These are phyloP conservation scores for Zopfia rhizophila DNA, from an alignment of 2,329 filamentous ascomycete species.

Conservation along the genomic window DNA sequence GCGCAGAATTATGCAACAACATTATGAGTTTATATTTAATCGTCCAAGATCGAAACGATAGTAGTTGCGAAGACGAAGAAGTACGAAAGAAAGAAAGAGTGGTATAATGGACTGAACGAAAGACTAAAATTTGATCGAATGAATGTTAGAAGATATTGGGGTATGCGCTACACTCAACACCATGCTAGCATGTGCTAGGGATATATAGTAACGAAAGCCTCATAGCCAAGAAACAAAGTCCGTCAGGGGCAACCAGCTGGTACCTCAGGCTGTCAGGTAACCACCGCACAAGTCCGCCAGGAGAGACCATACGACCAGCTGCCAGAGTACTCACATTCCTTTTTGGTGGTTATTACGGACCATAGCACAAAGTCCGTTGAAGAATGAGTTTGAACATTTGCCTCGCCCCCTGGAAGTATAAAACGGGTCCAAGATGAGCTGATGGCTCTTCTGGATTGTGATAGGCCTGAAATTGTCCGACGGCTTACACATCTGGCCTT, in stretches of 20 bases:
- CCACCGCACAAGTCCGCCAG: too few species aligned
- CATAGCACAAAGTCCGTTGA: too few species aligned
- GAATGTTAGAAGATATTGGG: background rate
- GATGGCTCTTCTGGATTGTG: background rate
- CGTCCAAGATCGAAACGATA: slow-evolving; percentile 1
- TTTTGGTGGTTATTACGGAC: too few species aligned
- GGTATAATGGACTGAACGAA: too few species aligned
- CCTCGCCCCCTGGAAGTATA: slow-evolving; percentile 5
- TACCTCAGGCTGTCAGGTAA: too few species aligned
- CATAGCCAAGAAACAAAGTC: slow-evolving; percentile 1
- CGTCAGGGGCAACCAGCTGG: too few species aligned
- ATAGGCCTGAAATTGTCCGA: slow-evolving; percentile 16
- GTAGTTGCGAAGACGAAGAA: background rate
- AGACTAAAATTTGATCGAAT: slow-evolving; percentile 4
- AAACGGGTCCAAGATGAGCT: slow-evolving; percentile 6
- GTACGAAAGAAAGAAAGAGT: too few species aligned
- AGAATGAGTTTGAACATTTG: slow-evolving; percentile 4
- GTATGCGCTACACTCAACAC: too few species aligned
- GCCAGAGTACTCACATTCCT: too few species aligned
- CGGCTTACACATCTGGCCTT: slow-evolving; percentile 10
- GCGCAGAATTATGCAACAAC: slow-evolving; percentile 9
- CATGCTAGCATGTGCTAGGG: background rate
- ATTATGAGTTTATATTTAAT: too few species aligned
- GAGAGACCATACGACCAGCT: too few species aligned
- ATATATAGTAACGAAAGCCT: background rate